Evolutionary conservation across 495 filamentous ascomycete genomes (phyloP).

Genomic region (Penicillium desertorum): DNA sequence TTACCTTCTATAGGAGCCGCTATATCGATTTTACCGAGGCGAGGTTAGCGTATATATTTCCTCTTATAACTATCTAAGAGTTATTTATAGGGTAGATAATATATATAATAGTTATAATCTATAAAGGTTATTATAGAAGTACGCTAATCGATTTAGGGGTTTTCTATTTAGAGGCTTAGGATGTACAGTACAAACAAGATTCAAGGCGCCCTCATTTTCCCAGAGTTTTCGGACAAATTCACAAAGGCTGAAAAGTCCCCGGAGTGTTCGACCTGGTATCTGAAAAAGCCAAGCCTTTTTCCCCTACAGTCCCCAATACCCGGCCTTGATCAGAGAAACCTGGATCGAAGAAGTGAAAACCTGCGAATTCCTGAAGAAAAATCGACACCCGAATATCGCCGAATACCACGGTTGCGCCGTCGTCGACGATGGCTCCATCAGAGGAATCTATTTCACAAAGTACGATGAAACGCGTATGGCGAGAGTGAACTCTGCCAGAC

Average conservation of each 20-base stretch:
- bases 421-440: constrained; percentile 29
- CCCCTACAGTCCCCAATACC: constrained; percentile 9
- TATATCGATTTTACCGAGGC: too few species aligned
- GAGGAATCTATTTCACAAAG: constrained; percentile 32
- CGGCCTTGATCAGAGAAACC: constrained; percentile 3
- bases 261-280: not conserved
- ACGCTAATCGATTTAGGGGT: too few species aligned
- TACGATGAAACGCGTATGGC: constrained; percentile 30
- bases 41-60: too few species aligned
- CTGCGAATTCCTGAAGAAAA: constrained; percentile 24
- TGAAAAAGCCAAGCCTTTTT: constrained; percentile 14
- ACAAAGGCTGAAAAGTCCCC: constrained; percentile 1
- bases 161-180: too few species aligned
- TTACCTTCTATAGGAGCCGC: too few species aligned
- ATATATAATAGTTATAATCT: too few species aligned
- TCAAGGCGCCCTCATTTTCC: not conserved
- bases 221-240: constrained; percentile 6
- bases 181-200: constrained; percentile 10
- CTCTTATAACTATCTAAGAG: too few species aligned
- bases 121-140: too few species aligned
- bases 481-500: constrained; percentile 23
- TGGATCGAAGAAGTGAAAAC: constrained; percentile 16
- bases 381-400: constrained; percentile 33
- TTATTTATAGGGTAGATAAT: too few species aligned
- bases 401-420: constrained; percentile 31